Evolutionary conservation across 371 early-diverging fungal genomes (phyloP).

Genomic region (Mucor indicus): DNA sequence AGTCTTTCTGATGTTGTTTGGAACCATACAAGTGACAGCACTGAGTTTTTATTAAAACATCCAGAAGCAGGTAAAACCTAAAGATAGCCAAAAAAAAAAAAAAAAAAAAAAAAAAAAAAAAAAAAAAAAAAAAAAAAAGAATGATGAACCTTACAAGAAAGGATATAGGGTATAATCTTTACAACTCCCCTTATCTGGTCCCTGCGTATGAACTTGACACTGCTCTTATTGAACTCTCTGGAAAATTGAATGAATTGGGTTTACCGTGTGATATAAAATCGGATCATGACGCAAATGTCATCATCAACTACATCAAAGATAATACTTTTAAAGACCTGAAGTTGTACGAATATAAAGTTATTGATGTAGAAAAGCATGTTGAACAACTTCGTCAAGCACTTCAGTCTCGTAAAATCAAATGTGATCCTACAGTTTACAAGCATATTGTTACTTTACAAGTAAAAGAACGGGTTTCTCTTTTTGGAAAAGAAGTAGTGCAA

Average conservation of each 20-base stretch:
- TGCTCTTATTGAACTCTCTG: constrained; percentile 73
- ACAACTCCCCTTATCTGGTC: constrained; percentile 91
- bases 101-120: too few species aligned
- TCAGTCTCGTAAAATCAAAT: constrained; percentile 10
- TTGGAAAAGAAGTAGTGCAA: constrained; percentile 31
- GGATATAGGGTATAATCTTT: constrained; percentile 83
- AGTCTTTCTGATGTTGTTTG: constrained; percentile 93
- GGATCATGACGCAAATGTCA: constrained; percentile 61
- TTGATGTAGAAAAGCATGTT: constrained; percentile 57
- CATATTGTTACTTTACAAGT: constrained; percentile 26
- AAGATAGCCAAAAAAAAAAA: neutral
- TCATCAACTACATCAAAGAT: constrained; percentile 60
- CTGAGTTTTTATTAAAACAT: constrained; percentile 86
- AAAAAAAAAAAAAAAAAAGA: too few species aligned
- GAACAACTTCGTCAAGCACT: constrained; percentile 39
- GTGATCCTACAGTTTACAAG: constrained; percentile 25
- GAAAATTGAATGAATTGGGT: constrained; percentile 48
- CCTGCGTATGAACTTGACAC: constrained; percentile 93
- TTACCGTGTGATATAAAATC: constrained; percentile 51
- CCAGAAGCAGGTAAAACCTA: constrained; percentile 81
- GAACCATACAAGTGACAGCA: constrained; percentile 95
- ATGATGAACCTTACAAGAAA: neutral
- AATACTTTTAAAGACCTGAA: constrained; percentile 64
- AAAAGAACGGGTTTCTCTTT: constrained; percentile 37
- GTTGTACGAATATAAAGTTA: constrained; percentile 88